A percentile compares a stretch with the other conserved stretches of the same genome.
Evolutionary conservation across 2,329 filamentous ascomycete species (phyloP).

Genomic region (Blastomyces silverae): DNA sequence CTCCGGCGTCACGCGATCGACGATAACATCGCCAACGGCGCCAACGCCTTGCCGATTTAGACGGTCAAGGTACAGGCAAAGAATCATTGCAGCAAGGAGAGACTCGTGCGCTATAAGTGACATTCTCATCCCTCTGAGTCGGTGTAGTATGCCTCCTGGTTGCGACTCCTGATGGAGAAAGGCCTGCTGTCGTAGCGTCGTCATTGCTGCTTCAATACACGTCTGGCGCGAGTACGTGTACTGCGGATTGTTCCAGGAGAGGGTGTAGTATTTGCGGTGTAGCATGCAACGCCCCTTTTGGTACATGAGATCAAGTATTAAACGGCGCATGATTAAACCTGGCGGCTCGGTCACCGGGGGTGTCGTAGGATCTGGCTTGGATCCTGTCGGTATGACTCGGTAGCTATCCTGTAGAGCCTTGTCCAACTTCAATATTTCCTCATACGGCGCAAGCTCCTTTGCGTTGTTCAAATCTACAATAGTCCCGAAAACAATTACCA

Average conservation of each 20-base stretch:
- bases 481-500: slow-evolving; percentile 35
- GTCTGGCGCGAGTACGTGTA: slow-evolving; percentile 77
- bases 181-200: slow-evolving; percentile 68
- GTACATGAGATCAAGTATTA: slow-evolving; percentile 47
- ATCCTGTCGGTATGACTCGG: slow-evolving; percentile 25
- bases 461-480: slow-evolving; percentile 36
- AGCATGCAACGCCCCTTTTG: slow-evolving; percentile 82
- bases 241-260: slow-evolving; percentile 66
- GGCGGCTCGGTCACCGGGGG: slow-evolving; percentile 41
- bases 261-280: slow-evolving; percentile 75
- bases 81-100: slow-evolving; percentile 54
- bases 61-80: slow-evolving; percentile 44
- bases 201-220: slow-evolving; percentile 79
- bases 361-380: slow-evolving; percentile 15
- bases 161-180: slow-evolving; percentile 57
- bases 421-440: slow-evolving; percentile 34
- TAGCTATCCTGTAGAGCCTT: slow-evolving; percentile 31
- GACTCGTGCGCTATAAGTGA: slow-evolving; percentile 56
- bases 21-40: no score
- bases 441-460: slow-evolving; percentile 31
- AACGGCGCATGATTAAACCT: slow-evolving; percentile 47
- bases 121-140: slow-evolving; percentile 52
- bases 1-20: not conserved
- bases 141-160: slow-evolving; percentile 49
- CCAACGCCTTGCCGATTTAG: not conserved